phyloP scores from a whole-genome alignment of 768 basidiomycete genomes.

The Austroboletus festivus region DNA sequence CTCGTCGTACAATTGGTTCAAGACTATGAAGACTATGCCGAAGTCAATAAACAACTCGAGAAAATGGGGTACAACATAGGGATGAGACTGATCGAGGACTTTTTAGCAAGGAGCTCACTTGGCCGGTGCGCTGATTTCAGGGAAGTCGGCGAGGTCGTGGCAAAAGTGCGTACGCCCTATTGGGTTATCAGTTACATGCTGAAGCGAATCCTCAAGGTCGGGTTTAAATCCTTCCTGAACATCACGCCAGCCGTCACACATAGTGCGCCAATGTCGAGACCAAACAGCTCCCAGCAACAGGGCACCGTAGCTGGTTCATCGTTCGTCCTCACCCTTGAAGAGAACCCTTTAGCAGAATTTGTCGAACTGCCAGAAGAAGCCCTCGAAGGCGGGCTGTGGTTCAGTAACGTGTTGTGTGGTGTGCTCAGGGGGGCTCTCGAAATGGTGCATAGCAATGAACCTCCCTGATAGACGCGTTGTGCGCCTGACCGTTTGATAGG shows the following conservation, averaged over 20 bases:
- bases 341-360: conserved; percentile 96
- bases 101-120: conserved; percentile 87
- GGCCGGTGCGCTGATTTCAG: conserved; percentile 91
- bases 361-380: conserved; percentile 95
- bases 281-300: conserved; percentile 41
- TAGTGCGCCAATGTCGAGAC: conserved; percentile 49
- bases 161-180: conserved; percentile 60
- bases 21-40: conserved; percentile 96
- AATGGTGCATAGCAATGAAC: conserved; percentile 63
- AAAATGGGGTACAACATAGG: conserved; percentile 99
- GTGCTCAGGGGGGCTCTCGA: conserved; percentile 91
- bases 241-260: conserved; percentile 83
- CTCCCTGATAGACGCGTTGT: conserved; percentile 1
- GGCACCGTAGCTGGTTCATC: conserved; percentile 46
- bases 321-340: conserved; percentile 87
- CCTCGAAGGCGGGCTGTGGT: conserved; percentile 91
- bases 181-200: not conserved
- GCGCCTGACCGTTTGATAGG: conserved; percentile 44
- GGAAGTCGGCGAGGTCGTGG: conserved; percentile 92
- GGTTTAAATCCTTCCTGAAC: conserved; percentile 97
- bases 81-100: conserved; percentile 93
- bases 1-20: conserved; percentile 98
- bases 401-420: conserved; percentile 93
- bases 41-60: conserved; percentile 95
- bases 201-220: conserved; percentile 56